Evolutionary conservation across 2,329 filamentous ascomycete species (phyloP).

Genomic region (Penicillium rolfsii): DNA sequence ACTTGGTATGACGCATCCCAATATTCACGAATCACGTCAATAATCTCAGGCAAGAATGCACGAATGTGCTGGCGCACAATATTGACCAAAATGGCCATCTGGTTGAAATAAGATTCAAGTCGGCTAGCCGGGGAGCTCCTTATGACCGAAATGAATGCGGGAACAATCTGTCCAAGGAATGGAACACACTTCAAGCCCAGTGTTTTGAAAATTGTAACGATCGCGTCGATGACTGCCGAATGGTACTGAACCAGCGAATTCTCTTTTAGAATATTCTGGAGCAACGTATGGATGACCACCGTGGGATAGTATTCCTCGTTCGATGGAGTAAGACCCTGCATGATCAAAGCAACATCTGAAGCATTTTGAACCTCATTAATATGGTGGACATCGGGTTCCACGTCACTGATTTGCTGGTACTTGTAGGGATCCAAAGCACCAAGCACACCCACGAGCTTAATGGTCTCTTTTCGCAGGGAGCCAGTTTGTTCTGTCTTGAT

Average conservation of each 20-base stretch:
- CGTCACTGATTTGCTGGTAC: conserved; percentile 89
- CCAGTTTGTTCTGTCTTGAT: conserved; percentile 91
- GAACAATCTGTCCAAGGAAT: conserved; percentile 91
- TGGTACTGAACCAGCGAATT: conserved; percentile 88
- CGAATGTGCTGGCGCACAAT: conserved; percentile 97
- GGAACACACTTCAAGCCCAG: conserved; percentile 94
- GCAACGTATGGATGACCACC: conserved; percentile 92
- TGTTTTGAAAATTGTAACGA: conserved; percentile 98
- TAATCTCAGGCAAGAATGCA: conserved; percentile 83
- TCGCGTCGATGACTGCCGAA: conserved; percentile 90
- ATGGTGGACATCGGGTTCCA: conserved; percentile 78
- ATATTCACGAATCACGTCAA: conserved; percentile 83
- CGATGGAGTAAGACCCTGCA: conserved; percentile 93
- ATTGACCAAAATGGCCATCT: conserved; percentile 86
- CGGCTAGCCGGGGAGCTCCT: conserved; percentile 74
- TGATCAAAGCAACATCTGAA: conserved; percentile 95
- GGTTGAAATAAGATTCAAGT: conserved; percentile 96
- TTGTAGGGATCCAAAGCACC: conserved; percentile 96
- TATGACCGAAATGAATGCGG: conserved; percentile 89
- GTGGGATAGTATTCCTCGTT: conserved; percentile 99
- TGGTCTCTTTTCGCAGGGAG: conserved; percentile 85
- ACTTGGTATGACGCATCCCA: conserved; percentile 81
- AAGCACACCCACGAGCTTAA: conserved; percentile 93
- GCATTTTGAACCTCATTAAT: conserved; percentile 68
- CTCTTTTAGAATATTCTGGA: conserved; percentile 85